Conservation (phyloP, 768 basidiomycete species). For the Kondoa subrosea region DNA sequence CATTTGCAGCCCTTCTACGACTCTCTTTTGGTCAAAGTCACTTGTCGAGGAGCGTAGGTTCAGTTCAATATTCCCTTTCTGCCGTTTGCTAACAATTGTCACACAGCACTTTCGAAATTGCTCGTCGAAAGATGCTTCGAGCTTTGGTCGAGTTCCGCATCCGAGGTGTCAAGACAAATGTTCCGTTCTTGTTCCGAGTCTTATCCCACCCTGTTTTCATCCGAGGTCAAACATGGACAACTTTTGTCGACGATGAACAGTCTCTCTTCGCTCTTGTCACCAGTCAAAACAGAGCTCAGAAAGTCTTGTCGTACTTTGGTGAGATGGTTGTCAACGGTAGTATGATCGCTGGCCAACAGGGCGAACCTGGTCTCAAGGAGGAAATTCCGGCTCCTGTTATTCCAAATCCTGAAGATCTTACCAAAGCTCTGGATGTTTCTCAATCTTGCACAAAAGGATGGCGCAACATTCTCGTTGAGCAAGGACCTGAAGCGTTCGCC, state of each 20-base stretch:
- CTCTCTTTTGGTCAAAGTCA: conserved; percentile 88
- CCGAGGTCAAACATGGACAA: conserved; percentile 95
- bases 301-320: conserved; percentile 86
- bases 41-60: conserved; percentile 62
- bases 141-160: conserved; percentile 99
- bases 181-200: conserved; percentile 96
- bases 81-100: not conserved
- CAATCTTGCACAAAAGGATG: conserved; percentile 76
- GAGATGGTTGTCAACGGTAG: conserved; percentile 96
- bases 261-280: conserved; percentile 97
- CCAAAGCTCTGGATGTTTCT: conserved; percentile 56
- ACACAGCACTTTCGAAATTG: conserved; percentile 70
- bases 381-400: conserved; percentile 72
- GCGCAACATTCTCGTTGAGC: conserved; percentile 96
- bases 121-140: conserved; percentile 95
- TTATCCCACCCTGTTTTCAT: conserved; percentile 93
- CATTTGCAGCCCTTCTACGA: conserved; percentile 77
- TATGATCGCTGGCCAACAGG: conserved; percentile 86
- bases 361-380: conserved; percentile 81
- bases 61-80: too few relatives aligned
- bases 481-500: conserved; percentile 94
- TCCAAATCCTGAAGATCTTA: conserved; percentile 56
- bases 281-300: conserved; percentile 95
- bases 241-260: conserved; percentile 99
- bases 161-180: conserved; percentile 84